Base-by-base conservation (phyloP, 345 rosid species). In the Syzygium grande region DNA sequence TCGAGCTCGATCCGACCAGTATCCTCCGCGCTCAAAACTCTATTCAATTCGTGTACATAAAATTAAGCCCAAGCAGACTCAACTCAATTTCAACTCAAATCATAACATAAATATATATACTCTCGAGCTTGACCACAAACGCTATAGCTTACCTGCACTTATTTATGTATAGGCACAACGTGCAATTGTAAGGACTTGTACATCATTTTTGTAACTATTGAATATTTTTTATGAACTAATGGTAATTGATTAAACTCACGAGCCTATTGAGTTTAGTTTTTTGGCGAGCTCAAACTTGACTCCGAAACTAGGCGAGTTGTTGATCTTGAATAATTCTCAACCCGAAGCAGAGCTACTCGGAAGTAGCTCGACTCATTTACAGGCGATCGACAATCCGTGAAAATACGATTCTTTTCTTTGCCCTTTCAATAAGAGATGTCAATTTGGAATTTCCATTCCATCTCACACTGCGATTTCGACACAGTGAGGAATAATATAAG, bases 121-220 rank as follows among this genome's bases (percentile, higher is more conserved):
- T 17, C 13, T 73, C 4, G 7, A 16, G 55, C 23, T 54, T 23
- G 58, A 6, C 23, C 8, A 17, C 54, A 15, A 52, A 52, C 19
- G 1, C 46, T 43, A 43, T 43, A 43, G 46, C 46, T 9, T 21
- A 1, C 19, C 19, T 1, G 0, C 9, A 3, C 0, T 29, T 61
- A 61, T 12, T 1, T 5, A n/a, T 13, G 0, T n/a, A 34, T 0
- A 61, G 0, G 7, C 14, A n/a, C n/a, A n/a, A 15, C 34, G 15
- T 0, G 9, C n/a, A 14, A 61, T 13, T n/a, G 12, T n/a, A n/a
- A n/a, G 13, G 73, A n/a, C 30, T 61, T 14, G 14, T 0, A 13
- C 2, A 3, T 61, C 34, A n/a, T n/a, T 27, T 59, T 27, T 29
- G 4, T n/a, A 29, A 2, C 2, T 15, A 13, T 29, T 14, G 30